These are phyloP conservation scores for Theobroma cacao DNA, from an alignment of 345 rosid genomes.

Conservation along the genomic window DNA sequence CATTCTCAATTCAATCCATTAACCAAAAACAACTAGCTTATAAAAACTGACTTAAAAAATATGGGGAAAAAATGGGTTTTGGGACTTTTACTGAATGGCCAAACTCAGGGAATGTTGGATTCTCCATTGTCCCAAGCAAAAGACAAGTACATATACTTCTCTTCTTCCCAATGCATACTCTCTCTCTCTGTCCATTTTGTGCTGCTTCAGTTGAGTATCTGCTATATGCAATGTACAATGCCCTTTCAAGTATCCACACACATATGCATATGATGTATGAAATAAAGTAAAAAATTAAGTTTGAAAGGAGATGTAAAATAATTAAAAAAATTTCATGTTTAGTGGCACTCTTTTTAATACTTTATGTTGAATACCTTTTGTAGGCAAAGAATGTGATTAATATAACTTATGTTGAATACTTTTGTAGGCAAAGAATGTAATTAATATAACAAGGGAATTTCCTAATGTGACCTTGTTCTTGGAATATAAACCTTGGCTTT, in stretches of 20 bases:
- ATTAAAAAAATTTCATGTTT: too few relatives aligned
- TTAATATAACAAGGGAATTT: not conserved
- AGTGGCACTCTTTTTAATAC: too few relatives aligned
- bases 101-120: constrained; percentile 42
- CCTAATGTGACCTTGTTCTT: constrained; percentile 23
- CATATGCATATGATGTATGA: too few relatives aligned
- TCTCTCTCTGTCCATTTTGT: not conserved
- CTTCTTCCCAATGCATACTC: not conserved
- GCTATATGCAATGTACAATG: not conserved
- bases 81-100: constrained; percentile 40
- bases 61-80: constrained; percentile 1
- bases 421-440: too few relatives aligned
- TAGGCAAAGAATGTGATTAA: not conserved
- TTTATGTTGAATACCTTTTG: not conserved
- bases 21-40: not conserved
- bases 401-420: too few relatives aligned
- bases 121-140: constrained; percentile 28
- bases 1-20: not conserved
- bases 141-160: not conserved
- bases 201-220: not conserved
- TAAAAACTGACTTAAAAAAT: not conserved
- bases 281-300: too few relatives aligned
- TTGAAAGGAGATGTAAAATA: too few relatives aligned
- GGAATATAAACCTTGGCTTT: constrained; percentile 10
- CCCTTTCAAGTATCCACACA: too few relatives aligned